Percentiles rank a stretch among this genome's conserved stretches.
These are phyloP conservation scores for Diplodia scrobiculata DNA, from an alignment of 2,329 filamentous ascomycete species.

Conservation along the genomic window DNA sequence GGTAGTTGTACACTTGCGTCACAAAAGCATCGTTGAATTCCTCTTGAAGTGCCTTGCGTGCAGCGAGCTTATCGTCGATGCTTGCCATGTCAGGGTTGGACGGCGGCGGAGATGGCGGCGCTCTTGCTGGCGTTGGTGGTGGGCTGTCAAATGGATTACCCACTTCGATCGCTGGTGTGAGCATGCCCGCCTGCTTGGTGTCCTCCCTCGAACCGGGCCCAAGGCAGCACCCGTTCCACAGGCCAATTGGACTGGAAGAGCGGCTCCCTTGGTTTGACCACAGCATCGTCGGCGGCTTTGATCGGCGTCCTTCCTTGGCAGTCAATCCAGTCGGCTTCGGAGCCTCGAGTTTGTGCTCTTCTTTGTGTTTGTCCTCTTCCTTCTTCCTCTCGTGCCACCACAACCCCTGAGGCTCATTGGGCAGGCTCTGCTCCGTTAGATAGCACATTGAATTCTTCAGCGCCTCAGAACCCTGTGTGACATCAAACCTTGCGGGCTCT, in stretches of 20 bases:
- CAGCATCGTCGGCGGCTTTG: constrained; percentile 35
- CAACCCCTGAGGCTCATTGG: constrained; percentile 52
- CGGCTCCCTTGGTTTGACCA: constrained; percentile 46
- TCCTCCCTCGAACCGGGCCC: constrained; percentile 46
- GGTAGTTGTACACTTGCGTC: constrained; percentile 95
- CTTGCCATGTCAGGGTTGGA: constrained; percentile 46
- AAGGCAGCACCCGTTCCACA: constrained; percentile 76
- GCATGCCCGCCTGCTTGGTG: constrained; percentile 52
- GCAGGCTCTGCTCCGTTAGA: constrained; percentile 52
- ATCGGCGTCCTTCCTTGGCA: not conserved
- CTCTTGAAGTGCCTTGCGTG: constrained; percentile 53
- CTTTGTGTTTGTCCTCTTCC: constrained; percentile 31
- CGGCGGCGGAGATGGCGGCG: constrained; percentile 44
- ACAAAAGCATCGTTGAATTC: constrained; percentile 85
- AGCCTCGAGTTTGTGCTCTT: not conserved
- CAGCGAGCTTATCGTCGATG: constrained; percentile 47
- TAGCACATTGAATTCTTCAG: constrained; percentile 54
- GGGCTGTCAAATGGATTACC: constrained; percentile 49
- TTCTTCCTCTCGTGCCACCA: constrained; percentile 59
- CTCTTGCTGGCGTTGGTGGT: constrained; percentile 41
- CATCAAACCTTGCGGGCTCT: constrained; percentile 79
- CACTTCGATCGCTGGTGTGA: constrained; percentile 51
- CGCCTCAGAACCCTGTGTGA: constrained; percentile 64
- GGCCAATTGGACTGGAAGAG: constrained; percentile 62
- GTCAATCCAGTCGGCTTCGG: constrained; percentile 29